Percentiles rank a stretch among this genome's conserved stretches.
Conservation (phyloP, 2,329 filamentous ascomycete genomes). For the Nigrospora oryzae region DNA sequence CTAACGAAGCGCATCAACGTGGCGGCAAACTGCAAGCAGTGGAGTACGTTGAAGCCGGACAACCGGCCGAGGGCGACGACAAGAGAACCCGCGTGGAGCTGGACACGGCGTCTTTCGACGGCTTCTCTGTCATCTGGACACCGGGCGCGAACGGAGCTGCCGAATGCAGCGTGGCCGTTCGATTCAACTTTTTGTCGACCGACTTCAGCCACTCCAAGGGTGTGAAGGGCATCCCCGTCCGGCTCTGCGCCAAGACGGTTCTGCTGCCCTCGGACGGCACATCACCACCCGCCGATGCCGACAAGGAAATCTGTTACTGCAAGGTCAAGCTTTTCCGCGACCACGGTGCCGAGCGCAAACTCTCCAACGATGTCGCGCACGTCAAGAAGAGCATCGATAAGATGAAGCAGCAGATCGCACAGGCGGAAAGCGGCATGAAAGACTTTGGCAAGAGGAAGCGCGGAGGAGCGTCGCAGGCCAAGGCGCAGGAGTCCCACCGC, state of each 20-base stretch:
- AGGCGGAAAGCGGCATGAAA: constrained; percentile 61
- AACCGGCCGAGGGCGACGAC: constrained; percentile 52
- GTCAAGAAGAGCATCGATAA: constrained; percentile 97
- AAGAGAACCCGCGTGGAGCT: constrained; percentile 62
- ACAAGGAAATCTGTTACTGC: constrained; percentile 79
- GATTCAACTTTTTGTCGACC: constrained; percentile 97
- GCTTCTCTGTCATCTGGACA: constrained; percentile 86
- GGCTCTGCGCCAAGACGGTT: constrained; percentile 86
- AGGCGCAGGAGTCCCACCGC: constrained; percentile 42
- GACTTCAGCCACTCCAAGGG: constrained; percentile 99
- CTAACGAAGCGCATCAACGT: constrained; percentile 87
- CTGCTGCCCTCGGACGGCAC: constrained; percentile 46
- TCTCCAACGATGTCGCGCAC: constrained; percentile 89
- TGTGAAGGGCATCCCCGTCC: constrained; percentile 92
- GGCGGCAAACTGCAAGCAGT: constrained; percentile 90
- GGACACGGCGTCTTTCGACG: constrained; percentile 78
- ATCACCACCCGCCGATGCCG: constrained; percentile 33
- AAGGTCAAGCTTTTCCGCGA: constrained; percentile 97
- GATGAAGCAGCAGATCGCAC: constrained; percentile 84
- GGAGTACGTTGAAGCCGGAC: constrained; percentile 71
- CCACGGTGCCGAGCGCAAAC: constrained; percentile 88
- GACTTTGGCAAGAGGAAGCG: constrained; percentile 59
- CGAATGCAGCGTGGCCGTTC: constrained; percentile 81
- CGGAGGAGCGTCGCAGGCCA: constrained; percentile 33
- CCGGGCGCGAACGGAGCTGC: constrained; percentile 58